Base-by-base conservation (phyloP, 768 basidiomycete species). In the Auricularia auricula-judae region DNA sequence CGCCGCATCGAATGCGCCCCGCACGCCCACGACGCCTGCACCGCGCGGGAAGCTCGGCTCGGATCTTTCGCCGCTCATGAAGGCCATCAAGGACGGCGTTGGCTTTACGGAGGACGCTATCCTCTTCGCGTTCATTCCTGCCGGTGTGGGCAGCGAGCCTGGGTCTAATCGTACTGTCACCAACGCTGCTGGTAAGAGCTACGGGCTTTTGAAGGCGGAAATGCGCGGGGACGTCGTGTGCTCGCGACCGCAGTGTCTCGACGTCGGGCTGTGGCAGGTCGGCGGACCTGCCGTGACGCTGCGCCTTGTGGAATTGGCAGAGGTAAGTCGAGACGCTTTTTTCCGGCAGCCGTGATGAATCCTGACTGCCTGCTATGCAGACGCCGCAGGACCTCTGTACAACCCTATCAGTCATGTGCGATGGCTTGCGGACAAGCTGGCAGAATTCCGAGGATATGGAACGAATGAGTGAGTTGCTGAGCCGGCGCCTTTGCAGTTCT, bases 371-470 rank as follows among this genome's bases (percentile, higher is more conserved):
- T 68, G 23, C 23, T 47, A 14, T 56, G 36, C 68, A 92, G 87
- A 91, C 85, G 0, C 75, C 86, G 0, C 89, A 90, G 66, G 91
- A 94, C 68, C 69, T 96, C 2, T 89, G 88, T 0, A 78, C 86
- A 16, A 81, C 91, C 0, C 73, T 94, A 4, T 77, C 85, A 3
- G 83, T 94, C 34, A 74, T 96, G 23, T 81, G 84, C 8, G 92
- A 95, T 68, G 84, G 88, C 2, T 72, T 97, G 56, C 84, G 84
- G 67, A 87, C 89, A 68, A 90, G 85, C 69, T 98, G 95, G 95
- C 84, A 91, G 70, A 93, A 92, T 70, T 94, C 91, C 42, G 94
- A 95, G 71, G 95, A 97, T 68, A 93, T 95, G 87, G 94, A 96
- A 71, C 80, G 87, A 39, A 75, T 93, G 63, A 85, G 93, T 93